A percentile compares a stretch with the other conserved stretches of the same genome.
Evolutionary conservation across 306 rosid genomes (phyloP).

Genomic region (Glycine latifolia): DNA sequence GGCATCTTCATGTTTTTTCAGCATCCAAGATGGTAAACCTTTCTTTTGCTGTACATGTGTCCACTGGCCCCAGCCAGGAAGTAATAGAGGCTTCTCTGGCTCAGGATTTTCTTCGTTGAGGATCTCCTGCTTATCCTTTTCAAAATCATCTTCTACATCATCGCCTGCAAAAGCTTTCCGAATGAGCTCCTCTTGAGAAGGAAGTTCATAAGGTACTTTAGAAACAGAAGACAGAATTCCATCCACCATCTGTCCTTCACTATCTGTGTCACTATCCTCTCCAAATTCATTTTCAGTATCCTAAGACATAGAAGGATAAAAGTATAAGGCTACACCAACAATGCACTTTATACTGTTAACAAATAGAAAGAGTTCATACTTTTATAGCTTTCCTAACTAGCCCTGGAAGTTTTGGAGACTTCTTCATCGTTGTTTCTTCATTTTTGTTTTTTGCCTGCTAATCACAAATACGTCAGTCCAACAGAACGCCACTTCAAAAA

Average conservation of each 20-base stretch:
- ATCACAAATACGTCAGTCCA: conserved; percentile 28
- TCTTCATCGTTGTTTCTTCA: conserved; percentile 48
- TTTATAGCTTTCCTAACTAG: conserved; percentile 53
- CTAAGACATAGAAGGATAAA: conserved; percentile 47
- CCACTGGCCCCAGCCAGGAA: conserved; percentile 99
- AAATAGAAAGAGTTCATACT: conserved; percentile 53
- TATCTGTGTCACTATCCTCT: conserved; percentile 75
- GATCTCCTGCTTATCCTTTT: conserved; percentile 71
- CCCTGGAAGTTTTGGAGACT: conserved; percentile 41
- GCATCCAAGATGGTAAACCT: conserved; percentile 87
- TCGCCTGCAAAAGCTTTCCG: conserved; percentile 90
- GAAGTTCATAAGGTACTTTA: conserved; percentile 74
- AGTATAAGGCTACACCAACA: conserved; percentile 31
- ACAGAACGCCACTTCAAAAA: background rate
- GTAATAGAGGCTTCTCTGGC: conserved; percentile 80
- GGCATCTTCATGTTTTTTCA: conserved; percentile 75
- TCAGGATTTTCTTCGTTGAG: conserved; percentile 87
- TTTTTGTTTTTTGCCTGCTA: conserved; percentile 67
- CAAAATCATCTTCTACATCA: conserved; percentile 88
- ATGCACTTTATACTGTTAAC: background rate
- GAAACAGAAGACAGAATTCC: conserved; percentile 71
- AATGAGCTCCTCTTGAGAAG: conserved; percentile 89
- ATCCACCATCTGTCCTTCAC: conserved; percentile 82
- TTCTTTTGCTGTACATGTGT: conserved; percentile 79
- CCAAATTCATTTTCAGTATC: conserved; percentile 56